Percentiles rank a stretch among this genome's conserved stretches.
Conservation (phyloP, 2,329 filamentous ascomycete genomes). For the Akanthomyces dipterigenus region DNA sequence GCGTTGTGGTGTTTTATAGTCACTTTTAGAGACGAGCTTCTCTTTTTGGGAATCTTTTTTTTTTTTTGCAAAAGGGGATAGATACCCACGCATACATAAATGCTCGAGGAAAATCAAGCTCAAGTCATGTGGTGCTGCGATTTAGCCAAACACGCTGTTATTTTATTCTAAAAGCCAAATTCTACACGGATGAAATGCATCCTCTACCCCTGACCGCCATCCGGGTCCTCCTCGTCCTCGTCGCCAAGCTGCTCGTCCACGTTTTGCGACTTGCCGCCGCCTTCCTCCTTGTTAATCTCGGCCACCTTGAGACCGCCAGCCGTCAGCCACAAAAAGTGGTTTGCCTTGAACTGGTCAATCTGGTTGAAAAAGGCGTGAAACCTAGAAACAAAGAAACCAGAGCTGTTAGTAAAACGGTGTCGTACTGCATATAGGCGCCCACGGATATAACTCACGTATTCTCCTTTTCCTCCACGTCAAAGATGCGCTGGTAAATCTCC, state of each 20-base stretch:
- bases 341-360: conserved; percentile 65
- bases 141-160: not conserved
- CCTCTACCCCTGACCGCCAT: conserved; percentile 36
- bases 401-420: too few relatives aligned
- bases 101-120: too few relatives aligned
- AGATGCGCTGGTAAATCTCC: conserved; percentile 89
- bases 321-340: conserved; percentile 69
- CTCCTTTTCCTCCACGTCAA: conserved; percentile 78
- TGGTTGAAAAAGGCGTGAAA: conserved; percentile 76
- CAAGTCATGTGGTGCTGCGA: not conserved
- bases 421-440: too few relatives aligned
- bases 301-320: conserved; percentile 60
- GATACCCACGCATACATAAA: too few relatives aligned
- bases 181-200: not conserved
- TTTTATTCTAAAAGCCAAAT: not conserved
- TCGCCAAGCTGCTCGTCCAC: conserved; percentile 44
- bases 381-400: conserved; percentile 37
- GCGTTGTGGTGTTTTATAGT: not conserved
- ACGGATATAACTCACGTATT: conserved; percentile 76
- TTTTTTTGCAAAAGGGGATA: not conserved
- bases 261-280: conserved; percentile 35
- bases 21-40: not conserved
- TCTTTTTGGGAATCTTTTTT: not conserved
- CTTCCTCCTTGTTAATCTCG: conserved; percentile 28
- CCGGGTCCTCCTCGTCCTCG: conserved; percentile 45